Percentiles rank a stretch among this genome's conserved stretches.
phyloP scores from a whole-genome alignment of 495 filamentous ascomycete genomes.

The Pseudevernia furfuracea region DNA sequence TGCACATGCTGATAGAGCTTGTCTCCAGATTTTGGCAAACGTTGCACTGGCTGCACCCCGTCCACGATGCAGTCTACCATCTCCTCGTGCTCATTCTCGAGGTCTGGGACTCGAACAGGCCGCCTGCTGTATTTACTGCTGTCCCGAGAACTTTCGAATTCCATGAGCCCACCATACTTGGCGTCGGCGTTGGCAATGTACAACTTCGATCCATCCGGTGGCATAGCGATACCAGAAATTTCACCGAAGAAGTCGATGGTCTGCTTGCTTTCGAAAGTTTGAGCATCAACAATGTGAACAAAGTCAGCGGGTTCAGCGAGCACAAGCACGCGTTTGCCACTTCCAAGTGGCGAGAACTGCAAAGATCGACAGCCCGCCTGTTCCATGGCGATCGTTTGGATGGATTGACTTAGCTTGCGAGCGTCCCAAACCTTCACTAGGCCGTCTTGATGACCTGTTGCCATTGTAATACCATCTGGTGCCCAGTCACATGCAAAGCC shows the following conservation, averaged over 20 bases:
- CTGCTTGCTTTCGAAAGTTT: conserved; percentile 58
- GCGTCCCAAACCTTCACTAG: conserved; percentile 81
- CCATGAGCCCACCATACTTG: conserved; percentile 71
- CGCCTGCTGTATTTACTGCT: conserved; percentile 3
- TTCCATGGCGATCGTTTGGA: conserved; percentile 61
- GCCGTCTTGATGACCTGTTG: conserved; percentile 86
- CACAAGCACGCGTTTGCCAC: conserved; percentile 64
- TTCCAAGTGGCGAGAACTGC: conserved; percentile 72
- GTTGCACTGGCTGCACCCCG: not conserved
- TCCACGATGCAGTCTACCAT: conserved; percentile 1
- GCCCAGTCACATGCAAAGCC: conserved; percentile 91
- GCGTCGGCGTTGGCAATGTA: conserved; percentile 69
- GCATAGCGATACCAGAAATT: conserved; percentile 67
- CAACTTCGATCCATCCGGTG: conserved; percentile 62
- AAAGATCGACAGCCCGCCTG: conserved; percentile 73
- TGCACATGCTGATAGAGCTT: not conserved
- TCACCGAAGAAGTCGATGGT: conserved; percentile 81
- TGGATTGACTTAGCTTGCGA: conserved; percentile 54
- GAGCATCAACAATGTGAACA: conserved; percentile 69
- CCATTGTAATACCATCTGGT: conserved; percentile 77
- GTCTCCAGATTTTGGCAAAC: not conserved
- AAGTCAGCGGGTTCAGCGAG: conserved; percentile 80
- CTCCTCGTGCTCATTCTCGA: not conserved
- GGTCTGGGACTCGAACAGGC: not conserved
- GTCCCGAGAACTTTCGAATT: conserved; percentile 44